Conservation (phyloP, 1,284 basidiomycete species). For the Trichosporon sp. region DNA sequence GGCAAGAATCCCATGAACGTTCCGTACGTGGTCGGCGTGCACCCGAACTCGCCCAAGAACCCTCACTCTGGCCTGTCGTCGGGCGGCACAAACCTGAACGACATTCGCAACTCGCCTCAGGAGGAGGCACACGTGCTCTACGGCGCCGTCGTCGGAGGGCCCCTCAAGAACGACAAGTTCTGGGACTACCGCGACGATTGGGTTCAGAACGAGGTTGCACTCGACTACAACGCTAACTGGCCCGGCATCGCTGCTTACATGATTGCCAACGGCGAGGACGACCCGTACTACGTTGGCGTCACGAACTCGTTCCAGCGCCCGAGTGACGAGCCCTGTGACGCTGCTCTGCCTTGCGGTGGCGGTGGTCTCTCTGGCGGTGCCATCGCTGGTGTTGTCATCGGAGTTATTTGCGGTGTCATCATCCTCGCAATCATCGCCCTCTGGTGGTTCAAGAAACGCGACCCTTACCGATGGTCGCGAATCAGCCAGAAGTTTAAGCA, state of each 20-base stretch:
- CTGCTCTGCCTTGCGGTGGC: constrained; percentile 63
- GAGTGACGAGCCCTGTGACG: constrained; percentile 72
- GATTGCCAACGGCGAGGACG: constrained; percentile 50
- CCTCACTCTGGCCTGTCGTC: constrained; percentile 85
- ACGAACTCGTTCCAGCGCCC: constrained; percentile 71
- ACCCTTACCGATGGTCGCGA: background rate
- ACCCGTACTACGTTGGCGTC: constrained; percentile 76
- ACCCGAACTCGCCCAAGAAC: constrained; percentile 85
- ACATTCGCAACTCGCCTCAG: constrained; percentile 71
- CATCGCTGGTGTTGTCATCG: constrained; percentile 68
- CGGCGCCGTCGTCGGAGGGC: constrained; percentile 85
- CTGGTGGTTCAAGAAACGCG: constrained; percentile 6
- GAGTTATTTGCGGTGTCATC: constrained; percentile 57
- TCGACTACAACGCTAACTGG: constrained; percentile 78
- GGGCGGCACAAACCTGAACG: constrained; percentile 67
- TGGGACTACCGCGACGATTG: constrained; percentile 73
- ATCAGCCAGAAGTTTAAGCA: constrained; percentile 8
- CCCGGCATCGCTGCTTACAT: constrained; percentile 71
- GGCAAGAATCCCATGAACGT: constrained; percentile 82
- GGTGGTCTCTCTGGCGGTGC: constrained; percentile 63
- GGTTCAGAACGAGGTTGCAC: constrained; percentile 51
- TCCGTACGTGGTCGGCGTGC: constrained; percentile 67
- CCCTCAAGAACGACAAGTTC: constrained; percentile 72
- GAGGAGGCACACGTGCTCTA: constrained; percentile 76
- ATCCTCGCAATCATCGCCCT: constrained; percentile 8